Percentiles rank a stretch among this genome's conserved stretches.
Conservation (phyloP, 2,329 filamentous ascomycete genomes). For the Allantophomopsis lycopodina region DNA sequence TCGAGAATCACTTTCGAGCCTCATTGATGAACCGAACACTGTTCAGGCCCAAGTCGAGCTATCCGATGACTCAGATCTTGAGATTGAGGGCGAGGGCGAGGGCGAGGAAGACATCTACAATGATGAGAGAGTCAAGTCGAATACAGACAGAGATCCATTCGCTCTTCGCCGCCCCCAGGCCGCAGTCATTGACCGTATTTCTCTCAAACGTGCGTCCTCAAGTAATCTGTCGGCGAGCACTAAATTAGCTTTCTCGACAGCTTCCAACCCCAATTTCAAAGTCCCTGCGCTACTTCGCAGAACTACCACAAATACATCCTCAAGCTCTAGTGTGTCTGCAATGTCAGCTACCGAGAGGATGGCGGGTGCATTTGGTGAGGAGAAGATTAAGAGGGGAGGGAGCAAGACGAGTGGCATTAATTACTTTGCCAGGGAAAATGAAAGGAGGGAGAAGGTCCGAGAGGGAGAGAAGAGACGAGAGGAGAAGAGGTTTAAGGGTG, state of each 20-base stretch:
- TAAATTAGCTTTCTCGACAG: slow-evolving; percentile 42
- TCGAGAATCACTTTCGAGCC: slow-evolving; percentile 67
- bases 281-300: slow-evolving; percentile 59
- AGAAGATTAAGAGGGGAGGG: slow-evolving; percentile 42
- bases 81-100: slow-evolving; percentile 36
- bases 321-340: slow-evolving; percentile 17
- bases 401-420: slow-evolving; percentile 47
- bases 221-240: slow-evolving; percentile 18
- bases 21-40: slow-evolving; percentile 57
- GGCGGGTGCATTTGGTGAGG: slow-evolving; percentile 28
- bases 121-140: slow-evolving; percentile 16
- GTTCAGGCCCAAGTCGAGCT: slow-evolving; percentile 29
- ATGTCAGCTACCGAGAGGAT: slow-evolving; percentile 14
- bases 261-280: slow-evolving; percentile 37
- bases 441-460: slow-evolving; percentile 36
- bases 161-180: slow-evolving; percentile 23
- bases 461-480: slow-evolving; percentile 44
- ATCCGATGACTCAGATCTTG: slow-evolving; percentile 35
- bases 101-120: slow-evolving; percentile 30
- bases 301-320: slow-evolving; percentile 51
- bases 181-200: slow-evolving; percentile 59
- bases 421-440: slow-evolving; percentile 44
- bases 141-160: slow-evolving; percentile 14
- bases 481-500: slow-evolving; percentile 42
- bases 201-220: slow-evolving; percentile 44